These are phyloP conservation scores for Strobilomyces echinocephalus DNA, from an alignment of 768 basidiomycete species.

Conservation along the genomic window DNA sequence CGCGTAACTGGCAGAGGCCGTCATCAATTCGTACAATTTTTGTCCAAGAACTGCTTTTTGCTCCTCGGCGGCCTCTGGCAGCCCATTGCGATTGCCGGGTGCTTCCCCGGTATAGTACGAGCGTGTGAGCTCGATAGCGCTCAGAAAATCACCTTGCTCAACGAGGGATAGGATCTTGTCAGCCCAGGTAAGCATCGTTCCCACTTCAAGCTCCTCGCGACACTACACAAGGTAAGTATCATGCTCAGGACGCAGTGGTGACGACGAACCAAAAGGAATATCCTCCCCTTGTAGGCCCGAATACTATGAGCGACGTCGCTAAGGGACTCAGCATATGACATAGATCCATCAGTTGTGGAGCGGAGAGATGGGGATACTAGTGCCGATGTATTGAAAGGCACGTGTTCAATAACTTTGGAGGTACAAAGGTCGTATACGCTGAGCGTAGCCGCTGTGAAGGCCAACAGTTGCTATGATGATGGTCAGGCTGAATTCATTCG, in stretches of 20 bases:
- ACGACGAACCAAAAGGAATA: conserved; percentile 77
- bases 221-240: conserved; percentile 40
- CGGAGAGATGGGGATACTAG: conserved; percentile 52
- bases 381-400: conserved; percentile 51
- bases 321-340: conserved; percentile 46
- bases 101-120: conserved; percentile 77
- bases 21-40: conserved; percentile 78
- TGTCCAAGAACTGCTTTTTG: conserved; percentile 64
- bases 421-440: conserved; percentile 66
- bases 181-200: conserved; percentile 90
- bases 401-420: conserved; percentile 56
- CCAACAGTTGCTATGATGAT: conserved; percentile 57
- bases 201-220: conserved; percentile 65
- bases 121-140: conserved; percentile 81
- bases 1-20: conserved; percentile 80
- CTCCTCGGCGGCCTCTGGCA: conserved; percentile 62
- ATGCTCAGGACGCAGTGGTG: not conserved
- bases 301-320: conserved; percentile 65
- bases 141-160: conserved; percentile 80
- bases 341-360: conserved; percentile 42
- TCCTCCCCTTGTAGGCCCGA: conserved; percentile 80
- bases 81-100: conserved; percentile 80
- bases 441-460: conserved; percentile 53
- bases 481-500: not conserved
- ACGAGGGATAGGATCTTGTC: conserved; percentile 85